These are phyloP conservation scores for Allantophomopsis cytisporea DNA, from an alignment of 2,329 filamentous ascomycete genomes.

Conservation along the genomic window DNA sequence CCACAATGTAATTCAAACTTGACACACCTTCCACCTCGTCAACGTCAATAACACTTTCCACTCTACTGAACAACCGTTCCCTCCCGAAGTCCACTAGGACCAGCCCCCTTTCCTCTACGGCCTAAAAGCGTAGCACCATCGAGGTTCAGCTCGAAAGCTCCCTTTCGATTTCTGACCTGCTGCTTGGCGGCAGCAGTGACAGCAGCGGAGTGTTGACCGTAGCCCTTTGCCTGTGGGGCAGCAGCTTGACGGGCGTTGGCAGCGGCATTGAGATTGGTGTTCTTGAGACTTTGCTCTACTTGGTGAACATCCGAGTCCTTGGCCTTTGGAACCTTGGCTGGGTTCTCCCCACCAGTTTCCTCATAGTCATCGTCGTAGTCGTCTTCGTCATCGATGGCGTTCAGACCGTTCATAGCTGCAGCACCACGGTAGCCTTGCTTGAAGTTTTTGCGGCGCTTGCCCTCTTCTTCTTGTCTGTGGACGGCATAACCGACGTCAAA, in stretches of 20 bases:
- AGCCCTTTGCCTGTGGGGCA: constrained; percentile 40
- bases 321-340: constrained; percentile 55
- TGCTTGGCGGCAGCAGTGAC: constrained; percentile 75
- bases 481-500: constrained; percentile 98
- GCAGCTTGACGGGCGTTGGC: constrained; percentile 43
- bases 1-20: too few species aligned
- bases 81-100: constrained; percentile 15
- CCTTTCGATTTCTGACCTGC: constrained; percentile 60
- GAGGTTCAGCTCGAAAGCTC: constrained; percentile 81
- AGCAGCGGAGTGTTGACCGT: constrained; percentile 76
- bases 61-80: constrained; percentile 8
- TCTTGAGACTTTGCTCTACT: constrained; percentile 78
- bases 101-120: constrained; percentile 41
- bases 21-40: too few species aligned
- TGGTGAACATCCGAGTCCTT: constrained; percentile 46
- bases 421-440: constrained; percentile 52
- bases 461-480: constrained; percentile 90
- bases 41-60: too few species aligned
- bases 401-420: constrained; percentile 51
- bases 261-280: constrained; percentile 60
- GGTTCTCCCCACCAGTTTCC: constrained; percentile 33
- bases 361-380: constrained; percentile 53
- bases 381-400: constrained; percentile 49
- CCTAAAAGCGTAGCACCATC: constrained; percentile 85
- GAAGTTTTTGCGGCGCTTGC: constrained; percentile 78